These are phyloP conservation scores for Tylopilus sp. DNA, from an alignment of 1,284 basidiomycete genomes.

Conservation along the genomic window DNA sequence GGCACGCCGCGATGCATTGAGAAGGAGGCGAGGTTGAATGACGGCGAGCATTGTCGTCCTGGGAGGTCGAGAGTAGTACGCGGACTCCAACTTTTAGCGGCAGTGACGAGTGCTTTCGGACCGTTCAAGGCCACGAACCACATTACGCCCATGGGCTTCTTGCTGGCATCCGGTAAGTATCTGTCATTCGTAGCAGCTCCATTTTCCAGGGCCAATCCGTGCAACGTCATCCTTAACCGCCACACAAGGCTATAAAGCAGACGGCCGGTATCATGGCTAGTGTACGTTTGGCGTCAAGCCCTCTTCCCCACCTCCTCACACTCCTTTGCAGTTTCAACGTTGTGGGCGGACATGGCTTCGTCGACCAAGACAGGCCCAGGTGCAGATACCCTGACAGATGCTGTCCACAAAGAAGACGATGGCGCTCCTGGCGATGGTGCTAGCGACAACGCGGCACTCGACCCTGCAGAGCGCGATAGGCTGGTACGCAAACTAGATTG, in stretches of 20 bases:
- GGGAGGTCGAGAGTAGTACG: not conserved
- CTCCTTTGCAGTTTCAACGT: conserved; percentile 9
- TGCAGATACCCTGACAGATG: conserved; percentile 10
- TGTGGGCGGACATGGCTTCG: conserved; percentile 10
- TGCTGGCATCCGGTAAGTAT: no score
- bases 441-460: not conserved
- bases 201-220: no score
- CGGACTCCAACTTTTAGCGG: not conserved
- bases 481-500: conserved; percentile 48
- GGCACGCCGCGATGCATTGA: conserved; percentile 13
- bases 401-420: not conserved
- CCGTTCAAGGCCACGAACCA: no score
- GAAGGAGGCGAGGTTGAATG: conserved; percentile 10
- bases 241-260: conserved; percentile 2
- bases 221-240: not conserved
- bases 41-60: conserved; percentile 16
- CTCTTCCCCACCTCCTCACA: not conserved
- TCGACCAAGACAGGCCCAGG: conserved; percentile 7
- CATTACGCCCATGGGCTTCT: no score
- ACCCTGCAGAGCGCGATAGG: not conserved
- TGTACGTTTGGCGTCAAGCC: not conserved
- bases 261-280: not conserved
- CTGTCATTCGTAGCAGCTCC: no score
- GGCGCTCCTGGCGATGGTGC: not conserved
- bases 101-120: not conserved